Evolutionary conservation across 2,329 filamentous ascomycete genomes (phyloP).

Genomic region (Penicillium sp.): DNA sequence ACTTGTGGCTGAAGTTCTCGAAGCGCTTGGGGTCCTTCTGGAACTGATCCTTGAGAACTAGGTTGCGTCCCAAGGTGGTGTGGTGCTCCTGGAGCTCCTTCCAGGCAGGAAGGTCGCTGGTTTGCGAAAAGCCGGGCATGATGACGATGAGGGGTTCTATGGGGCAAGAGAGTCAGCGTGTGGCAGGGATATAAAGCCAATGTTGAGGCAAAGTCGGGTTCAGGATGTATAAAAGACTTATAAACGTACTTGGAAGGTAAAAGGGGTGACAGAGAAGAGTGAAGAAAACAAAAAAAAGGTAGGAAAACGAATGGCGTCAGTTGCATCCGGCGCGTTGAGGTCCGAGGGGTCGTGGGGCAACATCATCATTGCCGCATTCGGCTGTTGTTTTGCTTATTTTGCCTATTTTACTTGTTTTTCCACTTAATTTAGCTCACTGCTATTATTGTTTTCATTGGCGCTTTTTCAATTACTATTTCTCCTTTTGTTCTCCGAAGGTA

Average conservation of each 20-base stretch:
- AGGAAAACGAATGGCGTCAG: slow-evolving; percentile 20
- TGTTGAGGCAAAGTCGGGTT: neutral
- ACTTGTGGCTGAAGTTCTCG: slow-evolving; percentile 82
- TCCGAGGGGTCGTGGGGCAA: slow-evolving; percentile 31
- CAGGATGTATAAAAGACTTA: neutral
- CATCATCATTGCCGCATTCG: slow-evolving; percentile 27
- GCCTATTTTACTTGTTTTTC: neutral
- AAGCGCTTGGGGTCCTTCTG: slow-evolving; percentile 84
- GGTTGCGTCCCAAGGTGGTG: slow-evolving; percentile 78
- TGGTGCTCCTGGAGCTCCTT: slow-evolving; percentile 87
- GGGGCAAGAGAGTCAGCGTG: slow-evolving; percentile 25
- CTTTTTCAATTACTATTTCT: neutral
- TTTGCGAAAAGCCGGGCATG: slow-evolving; percentile 58
- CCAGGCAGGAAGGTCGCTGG: slow-evolving; percentile 84
- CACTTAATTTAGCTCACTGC: neutral
- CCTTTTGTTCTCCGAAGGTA: neutral
- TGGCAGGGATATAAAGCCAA: slow-evolving; percentile 14
- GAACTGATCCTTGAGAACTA: slow-evolving; percentile 92
- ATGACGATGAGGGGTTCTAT: slow-evolving; percentile 19
- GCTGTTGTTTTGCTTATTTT: neutral
- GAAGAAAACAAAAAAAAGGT: slow-evolving; percentile 5
- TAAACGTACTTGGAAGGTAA: neutral
- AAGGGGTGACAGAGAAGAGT: slow-evolving; percentile 11
- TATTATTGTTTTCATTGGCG: neutral
- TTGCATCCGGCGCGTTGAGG: slow-evolving; percentile 23